phyloP scores from a whole-genome alignment of 305 asterid species.

The Salvia sclarea region DNA sequence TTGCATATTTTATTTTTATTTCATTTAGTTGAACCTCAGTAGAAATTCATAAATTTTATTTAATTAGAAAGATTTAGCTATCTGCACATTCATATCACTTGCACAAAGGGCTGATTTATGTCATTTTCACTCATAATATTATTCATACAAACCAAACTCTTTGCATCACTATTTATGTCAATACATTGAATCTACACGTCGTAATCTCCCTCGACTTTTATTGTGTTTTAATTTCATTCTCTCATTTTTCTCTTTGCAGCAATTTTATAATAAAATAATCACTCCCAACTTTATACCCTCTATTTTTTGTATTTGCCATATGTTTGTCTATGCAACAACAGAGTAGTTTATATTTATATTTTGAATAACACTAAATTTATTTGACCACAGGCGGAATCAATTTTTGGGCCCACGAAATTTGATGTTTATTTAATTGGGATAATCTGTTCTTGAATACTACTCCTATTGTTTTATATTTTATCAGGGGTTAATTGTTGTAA shows the following conservation, averaged over 20 bases:
- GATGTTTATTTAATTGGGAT: too few relatives aligned
- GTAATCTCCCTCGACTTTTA: not conserved
- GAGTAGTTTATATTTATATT: too few relatives aligned
- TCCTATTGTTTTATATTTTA: too few relatives aligned
- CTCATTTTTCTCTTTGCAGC: not conserved
- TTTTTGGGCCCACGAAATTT: too few relatives aligned
- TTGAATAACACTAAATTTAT: too few relatives aligned
- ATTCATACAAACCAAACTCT: not conserved
- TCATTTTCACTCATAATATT: not conserved
- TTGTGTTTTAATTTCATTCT: not conserved
- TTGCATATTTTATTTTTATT: too few relatives aligned
- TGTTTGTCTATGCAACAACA: not conserved
- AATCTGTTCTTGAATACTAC: too few relatives aligned
- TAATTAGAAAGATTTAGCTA: not conserved
- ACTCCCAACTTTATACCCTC: not conserved
- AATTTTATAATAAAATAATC: not conserved
- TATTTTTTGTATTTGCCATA: not conserved
- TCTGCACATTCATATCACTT: not conserved
- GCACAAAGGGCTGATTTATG: not conserved
- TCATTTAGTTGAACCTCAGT: not conserved
- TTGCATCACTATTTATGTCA: not conserved
- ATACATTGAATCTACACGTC: conserved; percentile 6
- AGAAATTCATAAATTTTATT: not conserved
- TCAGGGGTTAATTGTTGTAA: too few relatives aligned
- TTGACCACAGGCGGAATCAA: not conserved